These are phyloP conservation scores for Kluyveromyces siamensis DNA, from an alignment of 805 yeast species.

Conservation along the genomic window DNA sequence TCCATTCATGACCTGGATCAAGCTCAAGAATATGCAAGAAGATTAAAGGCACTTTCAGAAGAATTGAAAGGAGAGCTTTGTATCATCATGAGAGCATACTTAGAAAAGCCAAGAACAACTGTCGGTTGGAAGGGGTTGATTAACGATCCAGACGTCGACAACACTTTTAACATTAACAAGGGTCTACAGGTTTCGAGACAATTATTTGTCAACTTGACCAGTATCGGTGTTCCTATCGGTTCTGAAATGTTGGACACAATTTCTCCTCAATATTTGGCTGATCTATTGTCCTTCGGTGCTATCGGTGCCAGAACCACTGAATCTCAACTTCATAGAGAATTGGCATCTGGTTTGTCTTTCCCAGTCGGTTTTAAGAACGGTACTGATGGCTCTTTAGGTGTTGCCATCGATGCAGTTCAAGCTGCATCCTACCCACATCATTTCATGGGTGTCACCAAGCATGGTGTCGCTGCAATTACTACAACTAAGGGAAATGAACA, in stretches of 20 bases:
- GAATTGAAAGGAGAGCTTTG: constrained; percentile 70
- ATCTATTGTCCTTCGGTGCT: constrained; percentile 88
- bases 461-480: constrained; percentile 93
- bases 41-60: constrained; percentile 56
- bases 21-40: constrained; percentile 78
- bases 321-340: constrained; percentile 94
- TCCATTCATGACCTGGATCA: constrained; percentile 88
- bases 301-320: constrained; percentile 99
- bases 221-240: constrained; percentile 81
- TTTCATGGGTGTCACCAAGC: constrained; percentile 95
- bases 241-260: constrained; percentile 98
- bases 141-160: constrained; percentile 92
- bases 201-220: constrained; percentile 73
- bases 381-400: constrained; percentile 89
- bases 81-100: constrained; percentile 92
- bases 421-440: constrained; percentile 92
- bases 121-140: constrained; percentile 99
- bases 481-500: constrained; percentile 92
- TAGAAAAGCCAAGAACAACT: constrained; percentile 97
- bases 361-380: constrained; percentile 98
- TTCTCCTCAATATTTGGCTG: constrained; percentile 91
- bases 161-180: constrained; percentile 88
- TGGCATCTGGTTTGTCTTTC: constrained; percentile 96
- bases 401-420: constrained; percentile 88
- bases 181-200: constrained; percentile 84